Evolutionary conservation across 2,329 filamentous ascomycete genomes (phyloP), one percentile per base, ranked within the genome.

Genomic region (Cladosporium sp.): DNA sequence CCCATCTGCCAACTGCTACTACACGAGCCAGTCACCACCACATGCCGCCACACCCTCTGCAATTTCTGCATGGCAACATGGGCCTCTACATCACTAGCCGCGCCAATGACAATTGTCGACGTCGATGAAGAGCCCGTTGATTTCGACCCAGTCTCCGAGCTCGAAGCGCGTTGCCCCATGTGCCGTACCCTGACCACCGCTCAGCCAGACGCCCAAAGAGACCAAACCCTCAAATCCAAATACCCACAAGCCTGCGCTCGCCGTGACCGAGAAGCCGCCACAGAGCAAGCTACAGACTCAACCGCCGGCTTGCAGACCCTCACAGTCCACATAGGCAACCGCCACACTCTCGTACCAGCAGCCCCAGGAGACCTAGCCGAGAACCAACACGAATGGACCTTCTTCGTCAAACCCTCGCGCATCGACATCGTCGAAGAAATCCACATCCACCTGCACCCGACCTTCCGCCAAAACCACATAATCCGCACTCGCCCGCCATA

Each of bases 81-180:
- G 72, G 70, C 71, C 2, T 69, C 72, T 19, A 62, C 68, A 1
- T 72, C 69, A 1, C 58, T 69, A 4, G 61, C 62, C 2, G 60
- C 63, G 7, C 66, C 68, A 18, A 67, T 73, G 57, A 64, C 65
- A 4, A 65, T 72, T 33, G 63, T 68, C 20, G 59, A 67, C 53
- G 67, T 72, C 33, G 60, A 70, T 52, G 65, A 69, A 40, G 55
- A 62, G 29, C 57, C 54, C 50, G 56, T 56, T 54, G 64, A 53
- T 50, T 67, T 54, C 38, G 53, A 62, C 22, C 51, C 57, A 12
- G 58, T 57, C 4, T 54, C 55, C 9, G 59, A 53, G 7, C 59
- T 73, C 33, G 67, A 71, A 51, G 69, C 69, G 1, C 64, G 65
- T 22, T 74, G 72, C 54, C 72, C 72, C 11, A 74, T 75, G 72